Conservation (phyloP, 192 early-diverging fungal species). For the Pecoramyces ruminantium region DNA sequence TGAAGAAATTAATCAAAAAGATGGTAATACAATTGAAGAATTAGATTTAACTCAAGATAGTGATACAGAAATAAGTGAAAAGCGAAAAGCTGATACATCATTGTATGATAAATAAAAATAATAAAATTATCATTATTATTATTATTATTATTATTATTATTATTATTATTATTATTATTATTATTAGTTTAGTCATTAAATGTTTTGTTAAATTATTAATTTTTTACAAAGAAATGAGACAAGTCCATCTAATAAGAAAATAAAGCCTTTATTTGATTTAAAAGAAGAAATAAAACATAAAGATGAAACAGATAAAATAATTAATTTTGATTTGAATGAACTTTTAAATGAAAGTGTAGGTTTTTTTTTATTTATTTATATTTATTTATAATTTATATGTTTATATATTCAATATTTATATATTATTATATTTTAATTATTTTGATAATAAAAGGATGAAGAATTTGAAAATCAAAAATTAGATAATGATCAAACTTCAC, state of each 20-base stretch:
- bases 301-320: not conserved
- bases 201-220: no score
- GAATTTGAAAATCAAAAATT: no score
- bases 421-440: no score
- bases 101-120: not conserved
- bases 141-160: no score
- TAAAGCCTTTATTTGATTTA: not conserved
- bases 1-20: no score
- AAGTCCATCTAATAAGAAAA: not conserved
- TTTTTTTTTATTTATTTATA: no score
- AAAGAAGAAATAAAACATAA: not conserved
- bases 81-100: not conserved
- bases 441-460: no score
- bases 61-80: not conserved
- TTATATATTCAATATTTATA: no score
- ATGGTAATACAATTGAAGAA: not conserved
- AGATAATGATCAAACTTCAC: not conserved
- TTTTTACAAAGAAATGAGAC: not conserved
- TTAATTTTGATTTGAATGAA: not conserved
- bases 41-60: not conserved
- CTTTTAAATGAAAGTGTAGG: not conserved
- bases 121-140: no score
- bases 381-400: no score
- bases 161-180: no score
- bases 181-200: no score